Conservation (phyloP, 371 early-diverging fungal genomes). For the Mucor irregularis region DNA sequence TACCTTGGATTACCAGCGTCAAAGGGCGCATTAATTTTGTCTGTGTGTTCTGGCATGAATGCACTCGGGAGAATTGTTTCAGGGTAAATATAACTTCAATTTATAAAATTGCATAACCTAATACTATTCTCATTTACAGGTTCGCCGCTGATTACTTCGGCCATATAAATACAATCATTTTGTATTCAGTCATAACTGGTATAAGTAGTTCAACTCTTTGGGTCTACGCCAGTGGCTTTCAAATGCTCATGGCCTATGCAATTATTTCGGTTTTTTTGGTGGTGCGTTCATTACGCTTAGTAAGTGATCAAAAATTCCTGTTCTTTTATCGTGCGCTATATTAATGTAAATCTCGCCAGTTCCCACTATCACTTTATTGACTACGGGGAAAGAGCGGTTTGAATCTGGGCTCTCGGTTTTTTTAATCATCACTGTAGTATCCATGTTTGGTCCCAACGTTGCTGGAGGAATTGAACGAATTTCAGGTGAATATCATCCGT, state of each 20-base stretch:
- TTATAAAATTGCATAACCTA: not conserved
- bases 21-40: slow-evolving; percentile 25
- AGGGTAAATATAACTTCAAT: slow-evolving; percentile 12
- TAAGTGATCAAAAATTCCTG: slow-evolving; percentile 4
- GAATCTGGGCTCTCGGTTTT: slow-evolving; percentile 31
- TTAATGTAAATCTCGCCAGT: slow-evolving; percentile 12
- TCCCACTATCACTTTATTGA: slow-evolving; percentile 30
- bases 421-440: slow-evolving; percentile 19
- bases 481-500: slow-evolving; percentile 2
- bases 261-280: slow-evolving; percentile 36
- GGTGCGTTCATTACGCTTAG: slow-evolving; percentile 39
- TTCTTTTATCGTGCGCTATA: too few species aligned
- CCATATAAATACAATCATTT: slow-evolving; percentile 35
- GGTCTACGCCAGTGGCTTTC: slow-evolving; percentile 43
- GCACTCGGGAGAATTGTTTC: slow-evolving; percentile 22
- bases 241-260: slow-evolving; percentile 30
- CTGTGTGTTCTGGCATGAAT: slow-evolving; percentile 24
- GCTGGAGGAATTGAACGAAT: slow-evolving; percentile 28
- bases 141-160: slow-evolving; percentile 40
- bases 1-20: slow-evolving; percentile 20
- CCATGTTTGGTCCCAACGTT: slow-evolving; percentile 39
- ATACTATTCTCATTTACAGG: not conserved
- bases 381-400: slow-evolving; percentile 33
- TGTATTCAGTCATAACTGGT: slow-evolving; percentile 30
- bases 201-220: slow-evolving; percentile 38